These are phyloP conservation scores for Aspergillus luchuensis DNA, from an alignment of 2,329 filamentous ascomycete species.

Conservation along the genomic window DNA sequence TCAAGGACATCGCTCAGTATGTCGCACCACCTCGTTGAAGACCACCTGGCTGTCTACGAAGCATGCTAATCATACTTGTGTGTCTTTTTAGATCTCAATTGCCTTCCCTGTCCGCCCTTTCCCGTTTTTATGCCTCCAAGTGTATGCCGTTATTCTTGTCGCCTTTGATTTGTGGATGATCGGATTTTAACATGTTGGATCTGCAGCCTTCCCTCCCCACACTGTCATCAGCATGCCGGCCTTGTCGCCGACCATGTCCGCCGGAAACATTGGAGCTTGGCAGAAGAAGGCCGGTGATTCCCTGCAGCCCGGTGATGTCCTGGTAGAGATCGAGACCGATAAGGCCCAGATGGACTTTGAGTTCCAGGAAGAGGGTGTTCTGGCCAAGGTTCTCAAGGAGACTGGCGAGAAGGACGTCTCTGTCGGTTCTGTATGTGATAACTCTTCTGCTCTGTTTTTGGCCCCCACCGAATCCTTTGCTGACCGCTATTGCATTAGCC, in stretches of 20 bases:
- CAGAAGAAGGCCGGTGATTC: constrained; percentile 94
- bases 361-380: constrained; percentile 95
- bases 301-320: constrained; percentile 86
- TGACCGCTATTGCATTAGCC: constrained; percentile 61
- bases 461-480: constrained; percentile 9
- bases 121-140: constrained; percentile 70
- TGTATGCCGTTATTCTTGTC: constrained; percentile 50
- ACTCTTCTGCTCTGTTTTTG: neutral
- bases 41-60: neutral
- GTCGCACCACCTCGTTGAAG: constrained; percentile 13
- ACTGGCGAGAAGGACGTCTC: constrained; percentile 90
- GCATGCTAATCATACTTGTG: constrained; percentile 25
- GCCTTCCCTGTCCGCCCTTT: constrained; percentile 61
- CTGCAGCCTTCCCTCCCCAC: constrained; percentile 86
- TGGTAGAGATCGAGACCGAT: constrained; percentile 98
- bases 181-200: constrained; percentile 25
- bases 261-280: constrained; percentile 95
- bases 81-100: constrained; percentile 39
- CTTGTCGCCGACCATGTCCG: constrained; percentile 94
- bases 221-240: constrained; percentile 97
- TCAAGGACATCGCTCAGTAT: constrained; percentile 47
- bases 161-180: constrained; percentile 13
- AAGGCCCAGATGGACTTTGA: constrained; percentile 99
- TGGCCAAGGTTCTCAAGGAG: constrained; percentile 92
- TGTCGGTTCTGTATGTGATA: constrained; percentile 81